A percentile compares a stretch with the other conserved stretches of the same genome.
These are phyloP conservation scores for Amauroascus niger DNA, from an alignment of 2,329 filamentous ascomycete genomes.

Conservation along the genomic window DNA sequence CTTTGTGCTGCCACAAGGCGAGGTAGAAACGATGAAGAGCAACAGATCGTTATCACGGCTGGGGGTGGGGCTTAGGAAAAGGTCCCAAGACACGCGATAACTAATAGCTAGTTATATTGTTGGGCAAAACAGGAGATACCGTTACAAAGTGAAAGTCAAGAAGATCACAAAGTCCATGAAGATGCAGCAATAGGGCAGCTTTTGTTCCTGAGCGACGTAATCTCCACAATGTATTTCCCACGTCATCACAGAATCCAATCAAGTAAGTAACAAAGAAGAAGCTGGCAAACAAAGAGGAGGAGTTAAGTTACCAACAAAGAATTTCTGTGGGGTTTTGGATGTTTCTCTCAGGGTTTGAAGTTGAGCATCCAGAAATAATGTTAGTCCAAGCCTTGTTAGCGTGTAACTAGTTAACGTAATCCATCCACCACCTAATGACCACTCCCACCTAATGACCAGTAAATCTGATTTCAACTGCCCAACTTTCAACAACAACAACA, in stretches of 20 bases:
- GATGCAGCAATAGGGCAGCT: neutral
- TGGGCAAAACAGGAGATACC: neutral
- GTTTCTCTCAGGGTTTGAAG: neutral
- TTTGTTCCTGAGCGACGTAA: no score
- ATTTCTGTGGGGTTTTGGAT: constrained; percentile 7
- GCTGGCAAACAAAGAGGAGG: neutral
- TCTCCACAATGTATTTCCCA: no score
- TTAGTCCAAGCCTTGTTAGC: no score
- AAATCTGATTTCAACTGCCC: no score
- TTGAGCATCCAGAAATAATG: neutral
- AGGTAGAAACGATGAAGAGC: neutral
- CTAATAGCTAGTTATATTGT: neutral
- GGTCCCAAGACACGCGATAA: neutral
- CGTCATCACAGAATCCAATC: no score
- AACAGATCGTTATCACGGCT: neutral
- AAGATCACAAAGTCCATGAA: neutral
- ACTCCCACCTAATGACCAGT: no score
- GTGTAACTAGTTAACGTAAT: no score
- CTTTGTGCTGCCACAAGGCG: neutral
- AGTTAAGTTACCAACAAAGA: neutral
- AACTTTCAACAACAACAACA: no score
- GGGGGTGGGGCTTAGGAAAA: no score
- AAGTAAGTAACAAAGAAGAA: neutral
- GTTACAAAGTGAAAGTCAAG: neutral
- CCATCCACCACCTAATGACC: no score